A percentile compares a stretch with the other conserved stretches of the same genome.
Conservation (phyloP, 352 stramenopile genomes). For the Pythium grandisporangium region DNA sequence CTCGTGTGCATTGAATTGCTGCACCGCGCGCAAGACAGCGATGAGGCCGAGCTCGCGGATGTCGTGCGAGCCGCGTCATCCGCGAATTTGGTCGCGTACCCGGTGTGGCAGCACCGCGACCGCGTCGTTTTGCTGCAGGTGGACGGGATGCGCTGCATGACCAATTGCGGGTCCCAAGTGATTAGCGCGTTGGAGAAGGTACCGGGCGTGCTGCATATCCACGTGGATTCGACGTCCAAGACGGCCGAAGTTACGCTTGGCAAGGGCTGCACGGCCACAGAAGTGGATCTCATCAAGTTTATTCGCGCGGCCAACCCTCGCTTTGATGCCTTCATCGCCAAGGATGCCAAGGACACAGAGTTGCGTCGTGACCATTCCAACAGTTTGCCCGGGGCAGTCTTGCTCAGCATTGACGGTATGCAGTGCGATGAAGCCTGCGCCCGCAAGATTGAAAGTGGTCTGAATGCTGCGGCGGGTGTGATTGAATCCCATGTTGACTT, state of each 20-base stretch:
- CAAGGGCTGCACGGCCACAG: slow-evolving; percentile 71
- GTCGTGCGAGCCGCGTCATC: slow-evolving; percentile 37
- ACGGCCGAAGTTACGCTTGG: slow-evolving; percentile 64
- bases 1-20: slow-evolving; percentile 54
- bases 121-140: slow-evolving; percentile 67
- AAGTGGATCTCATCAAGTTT: slow-evolving; percentile 82
- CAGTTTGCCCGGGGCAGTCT: slow-evolving; percentile 48
- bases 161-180: slow-evolving; percentile 73
- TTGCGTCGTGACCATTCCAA: slow-evolving; percentile 25
- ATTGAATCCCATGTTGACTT: slow-evolving; percentile 70
- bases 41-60: slow-evolving; percentile 47
- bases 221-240: slow-evolving; percentile 78
- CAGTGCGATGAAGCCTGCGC: slow-evolving; percentile 62
- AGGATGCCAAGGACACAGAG: slow-evolving; percentile 22
- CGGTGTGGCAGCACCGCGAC: slow-evolving; percentile 77
- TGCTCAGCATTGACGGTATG: slow-evolving; percentile 73
- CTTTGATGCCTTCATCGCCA: slow-evolving; percentile 65
- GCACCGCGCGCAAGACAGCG: slow-evolving; percentile 21
- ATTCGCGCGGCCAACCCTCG: slow-evolving; percentile 62
- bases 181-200: slow-evolving; percentile 75
- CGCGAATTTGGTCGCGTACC: slow-evolving; percentile 47
- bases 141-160: slow-evolving; percentile 85
- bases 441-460: slow-evolving; percentile 37
- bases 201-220: slow-evolving; percentile 73
- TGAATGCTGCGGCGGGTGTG: slow-evolving; percentile 38